These are phyloP conservation scores for Fusarium concolor DNA, from an alignment of 2,329 filamentous ascomycete species.

Conservation along the genomic window DNA sequence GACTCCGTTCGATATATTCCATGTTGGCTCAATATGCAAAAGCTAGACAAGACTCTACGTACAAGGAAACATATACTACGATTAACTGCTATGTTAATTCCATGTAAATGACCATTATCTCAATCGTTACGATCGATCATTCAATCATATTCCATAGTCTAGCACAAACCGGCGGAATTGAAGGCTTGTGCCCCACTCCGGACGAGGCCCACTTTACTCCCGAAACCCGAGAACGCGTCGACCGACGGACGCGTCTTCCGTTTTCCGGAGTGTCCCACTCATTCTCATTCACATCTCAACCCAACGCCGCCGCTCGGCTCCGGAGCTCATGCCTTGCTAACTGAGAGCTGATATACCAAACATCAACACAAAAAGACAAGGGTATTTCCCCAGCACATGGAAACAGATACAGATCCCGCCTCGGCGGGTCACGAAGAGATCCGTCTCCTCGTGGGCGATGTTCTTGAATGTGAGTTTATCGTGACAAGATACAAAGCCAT, in stretches of 20 bases:
- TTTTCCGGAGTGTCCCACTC: constrained; percentile 35
- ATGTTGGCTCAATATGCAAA: not conserved
- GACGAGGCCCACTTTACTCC: constrained; percentile 17
- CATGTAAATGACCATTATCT: not conserved
- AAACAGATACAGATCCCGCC: constrained; percentile 42
- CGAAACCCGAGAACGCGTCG: constrained; percentile 31
- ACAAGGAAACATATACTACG: not conserved
- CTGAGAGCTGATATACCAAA: not conserved
- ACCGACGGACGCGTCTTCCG: constrained; percentile 41
- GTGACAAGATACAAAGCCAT: not conserved
- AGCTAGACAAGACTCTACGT: not conserved
- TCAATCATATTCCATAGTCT: not conserved
- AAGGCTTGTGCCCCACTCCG: constrained; percentile 22
- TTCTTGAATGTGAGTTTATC: constrained; percentile 49
- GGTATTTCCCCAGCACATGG: constrained; percentile 7
- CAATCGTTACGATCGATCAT: not conserved
- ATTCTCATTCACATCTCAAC: constrained; percentile 12
- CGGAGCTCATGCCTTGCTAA: constrained; percentile 12
- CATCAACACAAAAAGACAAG: not conserved
- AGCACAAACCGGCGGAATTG: not conserved
- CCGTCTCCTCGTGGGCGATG: constrained; percentile 51
- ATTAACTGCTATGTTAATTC: not conserved
- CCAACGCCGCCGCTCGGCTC: constrained; percentile 26
- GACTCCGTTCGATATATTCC: not conserved
- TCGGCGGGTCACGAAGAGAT: constrained; percentile 50